Conservation (phyloP, 768 basidiomycete genomes). For the Baorangia bicolor region DNA sequence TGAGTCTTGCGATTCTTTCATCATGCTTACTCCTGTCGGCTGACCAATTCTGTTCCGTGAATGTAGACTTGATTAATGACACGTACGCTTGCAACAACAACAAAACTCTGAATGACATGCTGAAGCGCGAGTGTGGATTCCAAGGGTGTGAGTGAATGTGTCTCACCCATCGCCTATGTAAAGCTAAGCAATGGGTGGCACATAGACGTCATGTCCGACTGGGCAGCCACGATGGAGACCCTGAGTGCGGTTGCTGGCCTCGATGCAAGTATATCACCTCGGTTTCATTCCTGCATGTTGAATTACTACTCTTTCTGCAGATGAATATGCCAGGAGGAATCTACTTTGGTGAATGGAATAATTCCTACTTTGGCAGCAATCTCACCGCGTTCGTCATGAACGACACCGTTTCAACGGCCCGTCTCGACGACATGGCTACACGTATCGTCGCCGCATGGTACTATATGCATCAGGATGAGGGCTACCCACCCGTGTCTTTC, state of each 20-base stretch:
- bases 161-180: not conserved
- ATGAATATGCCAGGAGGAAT: not conserved
- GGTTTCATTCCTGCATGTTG: not conserved
- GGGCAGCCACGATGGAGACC: not conserved
- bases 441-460: conserved; percentile 69
- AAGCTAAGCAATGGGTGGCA: not conserved
- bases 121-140: not conserved
- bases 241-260: not conserved
- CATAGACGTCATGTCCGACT: not conserved
- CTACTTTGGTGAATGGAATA: not conserved
- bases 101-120: not conserved
- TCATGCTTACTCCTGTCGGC: not conserved
- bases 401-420: conserved; percentile 48
- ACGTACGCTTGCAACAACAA: not conserved
- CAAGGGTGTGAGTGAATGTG: not conserved
- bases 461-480: conserved; percentile 34
- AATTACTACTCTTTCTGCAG: not conserved
- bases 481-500: conserved; percentile 17
- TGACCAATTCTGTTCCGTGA: not conserved
- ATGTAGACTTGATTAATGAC: not conserved
- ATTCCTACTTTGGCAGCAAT: conserved; percentile 40
- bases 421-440: conserved; percentile 70
- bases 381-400: conserved; percentile 37
- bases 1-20: not conserved
- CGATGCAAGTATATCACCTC: not conserved